Base-by-base conservation (phyloP, 2,329 filamentous ascomycete genomes). In the Chaetomium olivaceum region DNA sequence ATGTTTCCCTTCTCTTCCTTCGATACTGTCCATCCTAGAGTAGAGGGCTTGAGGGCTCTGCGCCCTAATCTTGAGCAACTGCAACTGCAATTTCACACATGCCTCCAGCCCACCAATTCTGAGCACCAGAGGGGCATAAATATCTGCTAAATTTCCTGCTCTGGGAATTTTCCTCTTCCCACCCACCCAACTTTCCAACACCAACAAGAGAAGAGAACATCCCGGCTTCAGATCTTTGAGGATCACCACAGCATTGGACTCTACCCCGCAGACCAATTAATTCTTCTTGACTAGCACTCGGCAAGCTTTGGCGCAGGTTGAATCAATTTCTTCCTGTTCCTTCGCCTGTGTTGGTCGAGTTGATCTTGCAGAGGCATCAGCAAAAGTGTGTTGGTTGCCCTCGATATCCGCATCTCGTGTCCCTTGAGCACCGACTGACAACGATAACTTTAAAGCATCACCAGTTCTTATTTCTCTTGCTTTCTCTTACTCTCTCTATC, bases 1-100 rank as follows among this genome's bases (percentile, higher is more conserved):
- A 23, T 12, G 11, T 27, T 8, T 50, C 46, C 46, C 46, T 21
- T 50, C 46, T 21, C 3, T 7, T 9, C 4, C 48, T 23, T 27
- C 5, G 21, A 14, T 27, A 25, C 12, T 51, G 23, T 16, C 23
- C 12, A 14, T 12, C 2, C 12, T 16, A 14, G 48, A 16, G 48
- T 27, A 23, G 54, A 36, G 54, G 54, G 29, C n/a, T 51, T 36
- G 54, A 36, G 54, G 54, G 29, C n/a, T 36, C 29, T 56, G 54
- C 19, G 54, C 54, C 54, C 29, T 56, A 23, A 2, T 23, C 12
- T 21, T 6, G 3, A 6, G 2, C 33, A 36, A 36, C 33, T 6
- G 39, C 39, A 43, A 43, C 39, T 43, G 16, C 16, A 43, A 43
- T 6, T 43, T 5, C 16, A 43, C 14, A 43, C 39, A 4, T n/a